Evolutionary conservation across 495 filamentous ascomycete genomes (phyloP).

Genomic region (Tuber borchii): DNA sequence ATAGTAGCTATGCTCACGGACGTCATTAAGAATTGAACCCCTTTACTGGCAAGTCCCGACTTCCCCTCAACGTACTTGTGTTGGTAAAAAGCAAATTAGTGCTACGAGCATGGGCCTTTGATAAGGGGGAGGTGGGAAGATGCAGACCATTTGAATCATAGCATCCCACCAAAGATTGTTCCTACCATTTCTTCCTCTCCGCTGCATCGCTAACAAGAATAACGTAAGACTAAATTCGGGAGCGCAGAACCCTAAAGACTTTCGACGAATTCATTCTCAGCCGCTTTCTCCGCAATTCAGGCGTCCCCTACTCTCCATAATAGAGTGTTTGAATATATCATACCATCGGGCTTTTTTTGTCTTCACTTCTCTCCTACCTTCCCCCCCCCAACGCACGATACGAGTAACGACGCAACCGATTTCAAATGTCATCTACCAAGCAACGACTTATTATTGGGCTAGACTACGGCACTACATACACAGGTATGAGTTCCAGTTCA

Average conservation of each 20-base stretch:
- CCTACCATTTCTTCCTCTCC: background rate
- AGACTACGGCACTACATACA: background rate
- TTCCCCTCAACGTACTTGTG: background rate
- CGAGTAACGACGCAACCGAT: background rate
- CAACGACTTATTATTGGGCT: background rate
- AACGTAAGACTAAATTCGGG: background rate
- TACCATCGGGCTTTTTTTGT: background rate
- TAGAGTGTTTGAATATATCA: background rate
- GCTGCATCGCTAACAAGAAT: background rate
- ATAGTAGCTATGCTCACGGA: no score
- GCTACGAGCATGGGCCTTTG: background rate
- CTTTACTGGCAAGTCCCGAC: background rate
- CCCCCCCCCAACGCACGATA: background rate
- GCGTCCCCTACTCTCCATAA: background rate
- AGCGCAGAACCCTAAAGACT: background rate
- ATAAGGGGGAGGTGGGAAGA: background rate
- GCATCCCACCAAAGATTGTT: background rate
- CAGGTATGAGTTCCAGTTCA: background rate
- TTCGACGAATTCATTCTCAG: background rate
- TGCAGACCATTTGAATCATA: background rate
- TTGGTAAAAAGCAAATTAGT: background rate
- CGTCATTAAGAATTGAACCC: background rate
- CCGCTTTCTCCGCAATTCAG: constrained; percentile 2
- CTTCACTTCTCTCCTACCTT: background rate
- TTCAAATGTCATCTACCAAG: background rate